A percentile compares a stretch with the other conserved stretches of the same genome.
These are phyloP conservation scores for Lentinula novae-zelandiae DNA, from an alignment of 1,284 basidiomycete species.

Conservation along the genomic window DNA sequence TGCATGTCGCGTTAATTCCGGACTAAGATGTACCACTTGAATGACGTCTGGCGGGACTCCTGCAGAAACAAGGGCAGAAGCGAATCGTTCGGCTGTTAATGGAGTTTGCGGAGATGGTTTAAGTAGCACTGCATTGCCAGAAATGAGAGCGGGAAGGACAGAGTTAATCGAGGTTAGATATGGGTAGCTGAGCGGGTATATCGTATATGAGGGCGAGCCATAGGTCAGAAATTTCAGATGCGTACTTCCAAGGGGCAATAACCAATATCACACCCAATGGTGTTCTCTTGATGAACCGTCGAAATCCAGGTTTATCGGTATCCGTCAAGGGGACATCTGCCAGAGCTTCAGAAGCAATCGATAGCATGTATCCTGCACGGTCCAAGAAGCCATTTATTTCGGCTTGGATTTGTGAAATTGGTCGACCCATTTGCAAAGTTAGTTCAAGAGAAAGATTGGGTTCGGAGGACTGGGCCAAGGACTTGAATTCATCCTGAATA, in stretches of 20 bases:
- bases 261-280: slow-evolving; percentile 89
- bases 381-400: slow-evolving; percentile 83
- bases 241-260: slow-evolving; percentile 89
- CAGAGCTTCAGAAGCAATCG: slow-evolving; percentile 76
- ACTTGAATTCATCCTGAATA: slow-evolving; percentile 70
- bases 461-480: slow-evolving; percentile 30
- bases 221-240: slow-evolving; percentile 7
- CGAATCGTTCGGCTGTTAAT: slow-evolving; percentile 79
- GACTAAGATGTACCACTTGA: slow-evolving; percentile 79
- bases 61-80: slow-evolving; percentile 62
- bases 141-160: slow-evolving; percentile 83
- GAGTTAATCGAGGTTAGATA: slow-evolving; percentile 89
- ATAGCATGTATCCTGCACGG: slow-evolving; percentile 81
- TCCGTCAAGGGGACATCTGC: slow-evolving; percentile 73
- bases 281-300: slow-evolving; percentile 75
- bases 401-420: slow-evolving; percentile 70
- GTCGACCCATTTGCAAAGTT: slow-evolving; percentile 79
- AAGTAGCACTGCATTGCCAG: slow-evolving; percentile 86
- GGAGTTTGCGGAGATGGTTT: slow-evolving; percentile 97
- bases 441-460: slow-evolving; percentile 69
- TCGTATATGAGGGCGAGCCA: neutral
- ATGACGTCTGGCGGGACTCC: slow-evolving; percentile 77
- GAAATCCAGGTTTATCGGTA: slow-evolving; percentile 80
- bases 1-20: slow-evolving; percentile 60
- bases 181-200: slow-evolving; percentile 59